phyloP scores from a whole-genome alignment of 176 grass and related monocot genomes.

The Paspalum vaginatum region DNA sequence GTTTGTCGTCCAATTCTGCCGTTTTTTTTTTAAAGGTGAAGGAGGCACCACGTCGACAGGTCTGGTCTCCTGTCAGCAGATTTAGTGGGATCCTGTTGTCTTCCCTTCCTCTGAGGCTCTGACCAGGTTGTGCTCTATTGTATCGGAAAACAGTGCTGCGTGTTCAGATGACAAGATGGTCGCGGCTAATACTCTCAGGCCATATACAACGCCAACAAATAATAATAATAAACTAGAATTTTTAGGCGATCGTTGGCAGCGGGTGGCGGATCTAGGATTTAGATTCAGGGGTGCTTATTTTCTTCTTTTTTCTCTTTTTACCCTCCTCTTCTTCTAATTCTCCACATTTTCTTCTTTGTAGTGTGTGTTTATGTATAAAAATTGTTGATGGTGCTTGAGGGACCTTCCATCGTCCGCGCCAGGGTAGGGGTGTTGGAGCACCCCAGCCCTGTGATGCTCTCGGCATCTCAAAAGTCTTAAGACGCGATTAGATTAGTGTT shows the following conservation, averaged over 20 bases:
- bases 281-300: no score
- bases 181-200: background rate
- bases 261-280: no score
- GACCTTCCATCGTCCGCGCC: no score
- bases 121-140: background rate
- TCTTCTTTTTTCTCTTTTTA: no score
- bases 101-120: background rate
- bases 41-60: slow-evolving; percentile 18
- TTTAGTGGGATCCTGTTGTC: slow-evolving; percentile 27
- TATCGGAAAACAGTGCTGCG: background rate
- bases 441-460: no score
- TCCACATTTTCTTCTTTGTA: no score
- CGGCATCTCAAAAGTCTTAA: no score
- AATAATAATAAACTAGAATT: background rate
- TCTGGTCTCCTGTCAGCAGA: slow-evolving; percentile 27
- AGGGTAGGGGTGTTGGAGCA: no score
- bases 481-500: no score
- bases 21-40: background rate
- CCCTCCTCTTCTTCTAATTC: no score
- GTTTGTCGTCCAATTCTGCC: slow-evolving; percentile 31
- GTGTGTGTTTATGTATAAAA: no score
- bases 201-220: background rate
- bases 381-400: no score
- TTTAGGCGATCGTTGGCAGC: background rate
- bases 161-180: background rate